Conservation (phyloP, 176 grass and related monocot genomes). For the Ampelocalamus luodianensis region DNA sequence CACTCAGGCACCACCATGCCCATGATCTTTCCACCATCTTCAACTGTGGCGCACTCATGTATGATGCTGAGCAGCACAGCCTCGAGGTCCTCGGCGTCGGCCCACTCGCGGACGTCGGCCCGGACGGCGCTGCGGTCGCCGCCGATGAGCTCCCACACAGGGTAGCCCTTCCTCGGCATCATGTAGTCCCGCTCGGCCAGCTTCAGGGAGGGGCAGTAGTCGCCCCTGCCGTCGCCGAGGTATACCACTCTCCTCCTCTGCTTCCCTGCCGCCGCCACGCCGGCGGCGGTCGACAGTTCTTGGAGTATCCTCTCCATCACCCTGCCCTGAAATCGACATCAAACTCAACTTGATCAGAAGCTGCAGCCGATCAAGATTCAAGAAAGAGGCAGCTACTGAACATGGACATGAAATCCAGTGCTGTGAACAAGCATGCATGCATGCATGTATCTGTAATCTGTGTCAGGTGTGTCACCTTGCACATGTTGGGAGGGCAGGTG, state of each 20-base stretch:
- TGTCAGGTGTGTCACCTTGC: constrained; percentile 58
- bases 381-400: neutral
- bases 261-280: constrained; percentile 38
- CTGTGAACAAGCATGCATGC: too few species aligned
- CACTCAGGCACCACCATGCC: constrained; percentile 13
- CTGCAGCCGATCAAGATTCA: neutral
- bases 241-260: constrained; percentile 62
- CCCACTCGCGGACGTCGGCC: constrained; percentile 60
- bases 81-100: constrained; percentile 55
- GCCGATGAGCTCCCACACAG: constrained; percentile 73
- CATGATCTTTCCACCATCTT: neutral
- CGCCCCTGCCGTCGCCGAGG: constrained; percentile 81
- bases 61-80: constrained; percentile 65
- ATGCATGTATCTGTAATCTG: neutral
- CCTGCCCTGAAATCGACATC: constrained; percentile 43
- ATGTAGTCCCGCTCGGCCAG: constrained; percentile 60
- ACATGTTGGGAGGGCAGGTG: constrained; percentile 94
- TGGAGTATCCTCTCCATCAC: constrained; percentile 67
- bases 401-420: neutral
- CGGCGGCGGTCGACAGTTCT: neutral
- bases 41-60: neutral
- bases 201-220: constrained; percentile 78
- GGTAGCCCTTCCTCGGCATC: constrained; percentile 76
- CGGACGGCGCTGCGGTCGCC: constrained; percentile 40
- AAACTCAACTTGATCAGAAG: neutral